These are phyloP conservation scores for Nicotiana benthamiana DNA, from an alignment of 257 asterid species.

Conservation along the genomic window DNA sequence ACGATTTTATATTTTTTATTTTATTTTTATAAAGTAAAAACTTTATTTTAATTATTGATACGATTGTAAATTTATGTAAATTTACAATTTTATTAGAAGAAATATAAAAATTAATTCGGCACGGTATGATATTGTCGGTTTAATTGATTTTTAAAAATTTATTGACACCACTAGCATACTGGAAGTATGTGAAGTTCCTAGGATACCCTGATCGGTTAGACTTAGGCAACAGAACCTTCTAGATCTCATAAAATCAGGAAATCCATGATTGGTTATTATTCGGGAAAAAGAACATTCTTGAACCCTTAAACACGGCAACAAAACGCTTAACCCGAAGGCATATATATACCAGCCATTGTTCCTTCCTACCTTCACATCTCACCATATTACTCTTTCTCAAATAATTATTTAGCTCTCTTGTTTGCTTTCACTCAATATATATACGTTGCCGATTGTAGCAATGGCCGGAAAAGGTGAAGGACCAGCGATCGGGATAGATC, in stretches of 20 bases:
- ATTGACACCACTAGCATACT: too few species aligned
- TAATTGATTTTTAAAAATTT: too few species aligned
- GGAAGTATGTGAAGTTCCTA: too few species aligned
- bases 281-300: not conserved
- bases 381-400: not conserved
- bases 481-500: constrained; percentile 35
- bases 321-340: not conserved
- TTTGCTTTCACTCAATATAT: not conserved
- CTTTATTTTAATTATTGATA: too few species aligned
- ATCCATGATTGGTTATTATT: not conserved
- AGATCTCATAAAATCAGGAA: not conserved
- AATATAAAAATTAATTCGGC: too few species aligned
- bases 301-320: not conserved
- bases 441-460: not conserved
- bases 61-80: too few species aligned
- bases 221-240: not conserved
- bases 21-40: too few species aligned
- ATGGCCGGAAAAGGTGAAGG: constrained; percentile 47
- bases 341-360: not conserved
- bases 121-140: too few species aligned
- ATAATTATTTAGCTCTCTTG: not conserved
- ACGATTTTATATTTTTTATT: too few species aligned
- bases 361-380: not conserved
- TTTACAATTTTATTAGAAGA: too few species aligned
- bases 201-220: too few species aligned